Base-by-base conservation (phyloP, 176 grass and related monocot species). In the Raddia guianensis region DNA sequence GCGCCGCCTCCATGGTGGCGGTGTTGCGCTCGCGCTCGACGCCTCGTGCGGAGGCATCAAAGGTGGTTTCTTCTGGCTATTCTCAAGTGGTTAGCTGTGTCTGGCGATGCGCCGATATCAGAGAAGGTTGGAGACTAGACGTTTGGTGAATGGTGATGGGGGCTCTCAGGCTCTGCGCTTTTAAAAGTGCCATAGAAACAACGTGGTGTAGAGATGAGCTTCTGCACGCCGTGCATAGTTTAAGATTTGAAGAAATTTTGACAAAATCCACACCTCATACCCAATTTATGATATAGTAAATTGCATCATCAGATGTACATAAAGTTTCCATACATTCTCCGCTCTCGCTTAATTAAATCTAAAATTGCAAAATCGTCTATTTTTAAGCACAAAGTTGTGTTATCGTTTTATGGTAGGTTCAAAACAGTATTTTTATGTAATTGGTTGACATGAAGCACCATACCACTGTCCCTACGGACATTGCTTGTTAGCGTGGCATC, bases 151-250 rank as follows among this genome's bases (percentile, higher is more conserved):
- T 27, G 52, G 34, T 51, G 63, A 42, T 52, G 63, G 20, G 32
- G 20, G 7, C 49, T n/a, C n/a, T n/a, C n/a, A n/a, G n/a, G n/a
- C n/a, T 57, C 12, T 46, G 51, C 15, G 7, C 15, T 51, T 76
- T 49, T 77, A 40, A 40, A 40, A 40, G 37, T 40, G 2, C 5
- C 7, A 47, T 1, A 9, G 11, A 5, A 44, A 51, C 18, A 82
- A 62, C 77, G 76, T 87, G 78, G 69, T 52, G 13, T 12, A 15
- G 37, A 45, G 67, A 70, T 11, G 18, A 57, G 57, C 14, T 69
- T 59, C 15, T 66, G 5, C 12, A 16, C 12, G 46, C 51, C 32
- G 18, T 20, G 34, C 15, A 52, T 13, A 79, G 11, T 34, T 76
- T 76, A 48, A 34, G 7, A 72, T 12, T 72, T 11, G 12, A 13